Evolutionary conservation across 2,329 filamentous ascomycete species (phyloP).

Genomic region (Geosmithia flava): DNA sequence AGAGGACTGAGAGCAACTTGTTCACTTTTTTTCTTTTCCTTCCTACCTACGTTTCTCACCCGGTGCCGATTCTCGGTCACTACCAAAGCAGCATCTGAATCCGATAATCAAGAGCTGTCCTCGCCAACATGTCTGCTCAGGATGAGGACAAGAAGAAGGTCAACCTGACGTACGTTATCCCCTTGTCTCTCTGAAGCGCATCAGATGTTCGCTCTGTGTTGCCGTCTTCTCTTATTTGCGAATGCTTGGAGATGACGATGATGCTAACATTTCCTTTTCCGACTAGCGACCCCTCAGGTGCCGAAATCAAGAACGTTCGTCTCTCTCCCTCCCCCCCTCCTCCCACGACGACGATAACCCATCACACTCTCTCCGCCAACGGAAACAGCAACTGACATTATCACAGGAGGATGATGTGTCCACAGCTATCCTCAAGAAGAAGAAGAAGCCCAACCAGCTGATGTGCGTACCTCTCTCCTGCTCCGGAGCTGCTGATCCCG

Average conservation of each 20-base stretch:
- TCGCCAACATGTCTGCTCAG: conserved; percentile 56
- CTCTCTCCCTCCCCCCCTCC: conserved; percentile 7
- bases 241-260: not conserved
- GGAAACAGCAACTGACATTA: conserved; percentile 16
- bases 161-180: conserved; percentile 59
- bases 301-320: conserved; percentile 72
- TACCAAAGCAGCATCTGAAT: conserved; percentile 3
- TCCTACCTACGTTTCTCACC: conserved; percentile 3
- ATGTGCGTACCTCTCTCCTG: conserved; percentile 52
- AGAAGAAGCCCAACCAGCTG: conserved; percentile 99
- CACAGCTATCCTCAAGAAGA: conserved; percentile 98
- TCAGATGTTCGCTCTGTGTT: not conserved
- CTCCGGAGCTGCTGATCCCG: not conserved
- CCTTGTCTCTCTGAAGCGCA: not conserved
- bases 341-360: not conserved
- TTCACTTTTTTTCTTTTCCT: conserved; percentile 1
- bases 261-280: not conserved
- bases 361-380: not conserved
- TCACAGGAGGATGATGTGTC: conserved; percentile 74
- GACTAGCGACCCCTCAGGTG: conserved; percentile 73
- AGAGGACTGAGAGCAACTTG: not conserved
- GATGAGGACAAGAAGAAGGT: conserved; percentile 68
- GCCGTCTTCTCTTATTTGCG: conserved; percentile 1
- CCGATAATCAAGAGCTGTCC: conserved; percentile 5
- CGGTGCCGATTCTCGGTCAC: conserved; percentile 7